Evolutionary conservation across 768 basidiomycete species (phyloP).

Genomic region (Phanerochaete sordida): DNA sequence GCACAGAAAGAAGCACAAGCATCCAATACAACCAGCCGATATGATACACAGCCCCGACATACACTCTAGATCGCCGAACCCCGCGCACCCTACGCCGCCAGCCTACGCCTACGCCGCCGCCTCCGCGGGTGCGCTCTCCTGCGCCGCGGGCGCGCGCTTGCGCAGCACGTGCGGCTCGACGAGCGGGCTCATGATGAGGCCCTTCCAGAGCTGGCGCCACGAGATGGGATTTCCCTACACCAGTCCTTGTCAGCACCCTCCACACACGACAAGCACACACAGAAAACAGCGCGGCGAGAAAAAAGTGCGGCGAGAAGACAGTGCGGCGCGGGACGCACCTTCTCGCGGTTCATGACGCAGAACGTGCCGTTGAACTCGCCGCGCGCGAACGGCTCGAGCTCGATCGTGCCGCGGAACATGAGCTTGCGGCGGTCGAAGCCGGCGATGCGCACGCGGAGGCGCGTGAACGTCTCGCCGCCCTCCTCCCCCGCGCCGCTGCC

Average conservation of each 20-base stretch:
- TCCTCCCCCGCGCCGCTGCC: not conserved
- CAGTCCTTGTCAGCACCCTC: not conserved
- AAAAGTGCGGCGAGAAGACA: too few species aligned
- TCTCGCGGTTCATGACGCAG: slow-evolving; percentile 66
- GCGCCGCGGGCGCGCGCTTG: not conserved
- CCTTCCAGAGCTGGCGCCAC: slow-evolving; percentile 76
- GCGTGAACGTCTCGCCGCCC: not conserved
- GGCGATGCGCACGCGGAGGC: slow-evolving; percentile 51
- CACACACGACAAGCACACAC: too few species aligned
- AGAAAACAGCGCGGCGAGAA: too few species aligned
- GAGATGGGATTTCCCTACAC: slow-evolving; percentile 70
- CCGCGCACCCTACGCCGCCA: too few species aligned
- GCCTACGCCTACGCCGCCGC: not conserved
- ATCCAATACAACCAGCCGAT: not conserved
- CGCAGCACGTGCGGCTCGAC: slow-evolving; percentile 57
- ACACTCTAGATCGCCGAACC: not conserved
- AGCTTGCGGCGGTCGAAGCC: slow-evolving; percentile 63
- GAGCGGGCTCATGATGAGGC: slow-evolving; percentile 44
- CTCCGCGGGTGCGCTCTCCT: not conserved
- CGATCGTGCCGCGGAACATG: slow-evolving; percentile 71
- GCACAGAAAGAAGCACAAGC: not conserved
- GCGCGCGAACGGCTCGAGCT: slow-evolving; percentile 59
- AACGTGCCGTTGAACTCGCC: slow-evolving; percentile 49
- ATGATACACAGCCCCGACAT: not conserved
- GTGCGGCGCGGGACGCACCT: slow-evolving; percentile 39